Evolutionary conservation across 164 flowering plant species (phyloP).

Genomic region (Umbellularia californica): DNA sequence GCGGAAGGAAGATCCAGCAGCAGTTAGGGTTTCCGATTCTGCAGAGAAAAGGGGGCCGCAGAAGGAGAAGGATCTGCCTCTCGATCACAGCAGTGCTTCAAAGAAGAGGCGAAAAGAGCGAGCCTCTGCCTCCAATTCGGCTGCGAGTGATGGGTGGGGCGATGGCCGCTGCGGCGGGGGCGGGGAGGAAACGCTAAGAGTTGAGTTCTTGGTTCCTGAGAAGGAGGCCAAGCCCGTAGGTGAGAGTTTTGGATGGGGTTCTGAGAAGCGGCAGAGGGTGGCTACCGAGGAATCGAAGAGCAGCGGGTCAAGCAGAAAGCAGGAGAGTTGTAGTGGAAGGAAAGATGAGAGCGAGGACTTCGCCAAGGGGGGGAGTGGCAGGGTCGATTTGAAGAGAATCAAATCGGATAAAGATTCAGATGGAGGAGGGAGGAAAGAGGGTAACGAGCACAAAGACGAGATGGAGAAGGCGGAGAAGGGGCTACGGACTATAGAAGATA

Average conservation of each 20-base stretch:
- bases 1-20: conserved; percentile 10
- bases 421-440: conserved; percentile 28
- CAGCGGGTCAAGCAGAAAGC: conserved; percentile 30
- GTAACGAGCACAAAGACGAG: conserved; percentile 26
- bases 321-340: conserved; percentile 20
- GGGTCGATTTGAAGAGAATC: conserved; percentile 33
- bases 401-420: conserved; percentile 39
- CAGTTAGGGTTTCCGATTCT: conserved; percentile 23
- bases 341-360: conserved; percentile 21
- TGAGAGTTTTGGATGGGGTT: conserved; percentile 20
- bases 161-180: conserved; percentile 20
- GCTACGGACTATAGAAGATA: conserved; percentile 34
- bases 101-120: conserved; percentile 24
- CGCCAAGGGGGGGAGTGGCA: conserved; percentile 14
- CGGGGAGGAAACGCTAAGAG: conserved; percentile 8
- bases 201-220: too few species aligned
- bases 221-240: conserved; percentile 13
- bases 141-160: conserved; percentile 30
- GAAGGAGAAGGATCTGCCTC: conserved; percentile 12
- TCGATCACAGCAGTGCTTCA: not conserved
- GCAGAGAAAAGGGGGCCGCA: conserved; percentile 21
- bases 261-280: conserved; percentile 24
- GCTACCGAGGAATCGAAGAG: conserved; percentile 34
- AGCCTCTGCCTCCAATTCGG: conserved; percentile 4
- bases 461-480: conserved; percentile 29